Evolutionary conservation across 306 rosid genomes (phyloP).

Genomic region (Glycyrrhiza uralensis): DNA sequence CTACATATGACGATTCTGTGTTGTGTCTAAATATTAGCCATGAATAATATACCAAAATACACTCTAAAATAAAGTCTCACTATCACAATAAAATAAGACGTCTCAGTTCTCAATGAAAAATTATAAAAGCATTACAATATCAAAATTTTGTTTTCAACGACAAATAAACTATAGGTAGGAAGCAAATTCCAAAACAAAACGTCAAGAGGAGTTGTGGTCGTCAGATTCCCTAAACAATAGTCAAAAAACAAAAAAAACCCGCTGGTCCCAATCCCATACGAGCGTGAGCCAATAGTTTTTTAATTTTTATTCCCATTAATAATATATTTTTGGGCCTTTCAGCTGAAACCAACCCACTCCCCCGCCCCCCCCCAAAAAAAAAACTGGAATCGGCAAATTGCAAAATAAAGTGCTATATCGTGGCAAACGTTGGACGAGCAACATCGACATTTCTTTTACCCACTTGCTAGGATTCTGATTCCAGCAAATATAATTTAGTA

Average conservation of each 20-base stretch:
- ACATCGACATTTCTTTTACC: neutral
- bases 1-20: neutral
- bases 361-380: no score
- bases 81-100: no score
- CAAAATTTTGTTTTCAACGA: no score
- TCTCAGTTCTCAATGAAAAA: no score
- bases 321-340: neutral
- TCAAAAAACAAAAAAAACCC: neutral
- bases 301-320: neutral
- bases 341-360: neutral
- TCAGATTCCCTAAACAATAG: neutral
- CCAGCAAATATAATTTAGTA: neutral
- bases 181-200: neutral
- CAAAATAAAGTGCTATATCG: neutral
- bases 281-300: slow-evolving; percentile 6
- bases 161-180: no score
- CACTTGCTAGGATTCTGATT: slow-evolving; percentile 39
- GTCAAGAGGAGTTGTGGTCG: neutral
- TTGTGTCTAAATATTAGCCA: neutral
- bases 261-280: slow-evolving; percentile 15
- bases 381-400: slow-evolving; percentile 6
- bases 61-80: no score
- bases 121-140: no score
- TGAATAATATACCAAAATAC: no score
- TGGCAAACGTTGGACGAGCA: slow-evolving; percentile 17